A percentile compares a stretch with the other conserved stretches of the same genome.
Conservation (phyloP, 805 yeast species). For the Yarrowia phangngaensis region DNA sequence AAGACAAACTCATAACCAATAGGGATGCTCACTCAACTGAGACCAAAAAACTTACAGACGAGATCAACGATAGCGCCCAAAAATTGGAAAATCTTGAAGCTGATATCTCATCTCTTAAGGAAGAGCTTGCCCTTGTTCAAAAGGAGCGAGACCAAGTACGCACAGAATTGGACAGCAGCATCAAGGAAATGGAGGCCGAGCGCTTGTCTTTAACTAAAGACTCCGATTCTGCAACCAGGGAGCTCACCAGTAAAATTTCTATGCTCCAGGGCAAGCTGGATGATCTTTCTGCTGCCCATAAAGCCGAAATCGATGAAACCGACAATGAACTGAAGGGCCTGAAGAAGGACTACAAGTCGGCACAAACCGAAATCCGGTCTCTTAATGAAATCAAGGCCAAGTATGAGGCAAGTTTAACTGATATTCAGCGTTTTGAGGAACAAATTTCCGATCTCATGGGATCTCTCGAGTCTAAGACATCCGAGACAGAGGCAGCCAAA, state of each 20-base stretch:
- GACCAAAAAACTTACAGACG: conserved; percentile 10
- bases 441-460: conserved; percentile 11
- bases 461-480: conserved; percentile 9
- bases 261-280: conserved; percentile 18
- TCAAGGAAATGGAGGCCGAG: conserved; percentile 25
- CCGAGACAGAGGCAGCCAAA: conserved; percentile 4
- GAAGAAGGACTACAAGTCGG: conserved; percentile 5
- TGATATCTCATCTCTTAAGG: conserved; percentile 10
- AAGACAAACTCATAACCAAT: conserved; percentile 16
- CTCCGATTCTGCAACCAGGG: conserved; percentile 26
- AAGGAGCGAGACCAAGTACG: conserved; percentile 4
- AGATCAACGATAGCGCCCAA: conserved; percentile 3
- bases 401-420: conserved; percentile 11
- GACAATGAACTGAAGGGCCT: conserved; percentile 22
- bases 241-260: conserved; percentile 11
- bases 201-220: conserved; percentile 18
- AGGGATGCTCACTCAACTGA: conserved; percentile 19
- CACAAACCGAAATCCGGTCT: conserved; percentile 11
- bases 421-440: conserved; percentile 7
- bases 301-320: conserved; percentile 10
- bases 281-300: conserved; percentile 18
- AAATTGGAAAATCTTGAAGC: conserved; percentile 6
- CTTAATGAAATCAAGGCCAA: conserved; percentile 13
- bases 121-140: conserved; percentile 9
- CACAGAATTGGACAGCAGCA: conserved; percentile 6